phyloP scores from a whole-genome alignment of 805 yeast species.

The Soucietia sequanensis region DNA sequence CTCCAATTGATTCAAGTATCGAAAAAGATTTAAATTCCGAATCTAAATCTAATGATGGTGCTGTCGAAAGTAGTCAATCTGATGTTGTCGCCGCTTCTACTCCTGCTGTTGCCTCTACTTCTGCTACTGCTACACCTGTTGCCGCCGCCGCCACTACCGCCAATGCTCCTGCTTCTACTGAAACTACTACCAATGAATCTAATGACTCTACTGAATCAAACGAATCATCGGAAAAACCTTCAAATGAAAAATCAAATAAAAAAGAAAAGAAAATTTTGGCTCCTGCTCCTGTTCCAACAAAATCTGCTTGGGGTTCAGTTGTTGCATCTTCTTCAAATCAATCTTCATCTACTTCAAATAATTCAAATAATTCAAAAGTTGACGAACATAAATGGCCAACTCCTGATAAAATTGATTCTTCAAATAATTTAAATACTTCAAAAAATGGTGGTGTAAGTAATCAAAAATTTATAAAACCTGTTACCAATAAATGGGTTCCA shows the following conservation, averaged over 20 bases:
- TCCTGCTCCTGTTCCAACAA: conserved; percentile 46
- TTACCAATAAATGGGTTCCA: conserved; percentile 46
- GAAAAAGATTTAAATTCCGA: too few species aligned
- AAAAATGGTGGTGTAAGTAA: neutral
- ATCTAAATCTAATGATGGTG: conserved; percentile 4
- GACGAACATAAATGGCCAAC: conserved; percentile 47
- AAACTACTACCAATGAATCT: conserved; percentile 4
- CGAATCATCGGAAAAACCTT: conserved; percentile 6
- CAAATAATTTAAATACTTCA: conserved; percentile 11
- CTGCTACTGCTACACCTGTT: conserved; percentile 2
- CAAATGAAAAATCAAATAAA: conserved; percentile 10
- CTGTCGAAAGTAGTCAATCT: conserved; percentile 5
- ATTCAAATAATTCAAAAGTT: conserved; percentile 22
- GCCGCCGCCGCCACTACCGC: conserved; percentile 6
- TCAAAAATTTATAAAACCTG: conserved; percentile 41
- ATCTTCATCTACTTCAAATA: conserved; percentile 4
- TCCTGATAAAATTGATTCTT: conserved; percentile 29
- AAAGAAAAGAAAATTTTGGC: conserved; percentile 36
- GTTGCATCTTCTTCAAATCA: conserved; percentile 8
- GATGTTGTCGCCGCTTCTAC: conserved; percentile 6
- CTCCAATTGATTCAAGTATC: conserved; percentile 1
- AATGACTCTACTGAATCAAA: conserved; percentile 3
- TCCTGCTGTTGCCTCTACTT: conserved; percentile 6
- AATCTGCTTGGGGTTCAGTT: conserved; percentile 41
- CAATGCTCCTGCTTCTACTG: conserved; percentile 7